Conservation (phyloP, 2,329 filamentous ascomycete genomes). For the Geoglossum cookeanum region DNA sequence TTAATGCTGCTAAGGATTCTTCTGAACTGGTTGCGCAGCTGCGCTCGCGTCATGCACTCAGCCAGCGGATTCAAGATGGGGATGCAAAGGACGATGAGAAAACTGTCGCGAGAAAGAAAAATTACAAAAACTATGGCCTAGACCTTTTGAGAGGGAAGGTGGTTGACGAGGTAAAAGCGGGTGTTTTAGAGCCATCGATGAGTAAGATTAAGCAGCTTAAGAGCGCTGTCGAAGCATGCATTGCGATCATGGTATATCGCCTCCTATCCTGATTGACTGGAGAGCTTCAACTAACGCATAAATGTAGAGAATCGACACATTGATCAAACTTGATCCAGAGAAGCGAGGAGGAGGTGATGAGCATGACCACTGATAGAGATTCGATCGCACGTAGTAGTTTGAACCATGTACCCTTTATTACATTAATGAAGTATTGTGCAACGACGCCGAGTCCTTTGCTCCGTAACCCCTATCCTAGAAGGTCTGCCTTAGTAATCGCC, state of each 20-base stretch:
- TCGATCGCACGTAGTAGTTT: not conserved
- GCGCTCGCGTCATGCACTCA: conserved; percentile 80
- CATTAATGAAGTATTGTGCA: not conserved
- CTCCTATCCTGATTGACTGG: not conserved
- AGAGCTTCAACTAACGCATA: not conserved
- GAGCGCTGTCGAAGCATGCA: conserved; percentile 94
- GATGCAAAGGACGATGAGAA: conserved; percentile 74
- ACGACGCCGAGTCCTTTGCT: not conserved
- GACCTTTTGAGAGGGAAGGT: conserved; percentile 81
- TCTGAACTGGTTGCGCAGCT: conserved; percentile 91
- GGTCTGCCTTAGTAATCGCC: too few species aligned
- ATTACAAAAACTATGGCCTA: conserved; percentile 95
- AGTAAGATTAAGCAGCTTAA: conserved; percentile 98
- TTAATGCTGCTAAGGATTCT: conserved; percentile 93
- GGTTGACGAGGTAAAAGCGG: conserved; percentile 81
- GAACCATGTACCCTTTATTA: not conserved
- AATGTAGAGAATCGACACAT: conserved; percentile 61
- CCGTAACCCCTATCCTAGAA: too few species aligned
- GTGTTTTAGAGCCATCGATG: conserved; percentile 90
- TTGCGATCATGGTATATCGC: conserved; percentile 63
- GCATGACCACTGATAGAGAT: conserved; percentile 47
- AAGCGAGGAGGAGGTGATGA: conserved; percentile 53
- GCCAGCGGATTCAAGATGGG: conserved; percentile 78
- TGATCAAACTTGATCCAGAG: conserved; percentile 96
- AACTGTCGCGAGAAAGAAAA: conserved; percentile 78